phyloP scores from a whole-genome alignment of 768 basidiomycete genomes.

The Roridomyces roridus region DNA sequence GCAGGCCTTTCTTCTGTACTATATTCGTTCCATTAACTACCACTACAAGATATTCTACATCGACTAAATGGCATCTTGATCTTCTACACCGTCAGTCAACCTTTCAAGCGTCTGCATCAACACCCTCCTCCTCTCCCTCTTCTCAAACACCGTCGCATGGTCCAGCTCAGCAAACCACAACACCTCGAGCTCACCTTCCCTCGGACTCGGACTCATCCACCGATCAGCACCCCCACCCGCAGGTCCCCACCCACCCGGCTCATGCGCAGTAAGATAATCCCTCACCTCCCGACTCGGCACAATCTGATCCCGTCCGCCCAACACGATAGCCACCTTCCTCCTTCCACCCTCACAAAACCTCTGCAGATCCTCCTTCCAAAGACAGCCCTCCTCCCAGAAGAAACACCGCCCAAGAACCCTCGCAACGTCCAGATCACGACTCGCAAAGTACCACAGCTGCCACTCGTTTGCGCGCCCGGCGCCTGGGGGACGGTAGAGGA shows the following conservation, averaged over 20 bases:
- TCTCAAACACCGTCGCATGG: conserved; percentile 50
- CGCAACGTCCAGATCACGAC: conserved; percentile 67
- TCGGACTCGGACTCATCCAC: conserved; percentile 26
- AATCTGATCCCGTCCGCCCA: conserved; percentile 48
- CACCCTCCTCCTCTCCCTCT: conserved; percentile 30
- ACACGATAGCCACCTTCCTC: conserved; percentile 37
- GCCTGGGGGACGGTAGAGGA: conserved; percentile 62
- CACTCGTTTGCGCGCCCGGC: conserved; percentile 58
- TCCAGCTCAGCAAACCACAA: conserved; percentile 43
- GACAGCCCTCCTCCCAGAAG: conserved; percentile 67
- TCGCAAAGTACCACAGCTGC: conserved; percentile 73
- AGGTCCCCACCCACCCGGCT: conserved; percentile 17
- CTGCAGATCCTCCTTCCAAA: conserved; percentile 64
- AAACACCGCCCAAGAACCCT: conserved; percentile 64
- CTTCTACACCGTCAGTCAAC: conserved; percentile 5
- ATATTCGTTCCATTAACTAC: too few relatives aligned
- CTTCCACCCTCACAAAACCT: conserved; percentile 25
- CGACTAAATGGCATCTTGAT: background rate
- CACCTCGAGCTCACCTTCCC: conserved; percentile 39
- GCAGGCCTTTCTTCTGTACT: too few relatives aligned
- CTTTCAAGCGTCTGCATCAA: conserved; percentile 36
- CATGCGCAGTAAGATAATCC: conserved; percentile 40
- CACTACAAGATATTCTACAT: background rate
- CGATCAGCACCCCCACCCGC: conserved; percentile 29
- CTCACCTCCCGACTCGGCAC: conserved; percentile 43